Percentiles rank a stretch among this genome's conserved stretches.
phyloP scores from a whole-genome alignment of 1,284 basidiomycete genomes.

The Meripilus lineatus region DNA sequence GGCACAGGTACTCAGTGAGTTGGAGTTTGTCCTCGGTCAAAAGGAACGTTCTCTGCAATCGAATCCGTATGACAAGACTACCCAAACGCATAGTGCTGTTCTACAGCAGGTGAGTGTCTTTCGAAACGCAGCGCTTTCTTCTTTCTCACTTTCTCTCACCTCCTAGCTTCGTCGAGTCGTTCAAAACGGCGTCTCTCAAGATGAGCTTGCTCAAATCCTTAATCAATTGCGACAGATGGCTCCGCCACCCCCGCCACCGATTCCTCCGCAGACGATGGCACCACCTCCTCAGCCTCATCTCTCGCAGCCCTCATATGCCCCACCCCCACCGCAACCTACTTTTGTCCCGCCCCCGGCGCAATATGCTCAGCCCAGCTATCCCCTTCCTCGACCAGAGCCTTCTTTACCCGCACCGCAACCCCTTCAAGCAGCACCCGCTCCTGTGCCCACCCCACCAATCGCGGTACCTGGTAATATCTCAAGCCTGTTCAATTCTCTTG shows the following conservation, averaged over 20 bases:
- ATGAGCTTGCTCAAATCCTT: slow-evolving; percentile 78
- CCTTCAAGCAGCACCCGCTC: slow-evolving; percentile 15
- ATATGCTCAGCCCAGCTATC: neutral
- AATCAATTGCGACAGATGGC: slow-evolving; percentile 68
- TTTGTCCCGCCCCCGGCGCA: slow-evolving; percentile 4
- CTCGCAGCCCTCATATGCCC: slow-evolving; percentile 13
- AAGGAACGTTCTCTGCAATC: slow-evolving; percentile 63
- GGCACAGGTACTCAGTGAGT: slow-evolving; percentile 73
- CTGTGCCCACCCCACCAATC: slow-evolving; percentile 23
- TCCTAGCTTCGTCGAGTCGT: slow-evolving; percentile 73
- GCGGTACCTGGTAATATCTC: slow-evolving; percentile 41
- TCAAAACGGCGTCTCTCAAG: slow-evolving; percentile 73
- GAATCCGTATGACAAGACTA: slow-evolving; percentile 61
- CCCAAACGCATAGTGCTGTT: slow-evolving; percentile 64
- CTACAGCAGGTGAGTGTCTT: slow-evolving; percentile 61
- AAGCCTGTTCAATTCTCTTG: slow-evolving; percentile 57
- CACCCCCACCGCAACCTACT: slow-evolving; percentile 6
- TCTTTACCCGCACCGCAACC: slow-evolving; percentile 17
- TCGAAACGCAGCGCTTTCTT: neutral
- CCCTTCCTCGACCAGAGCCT: slow-evolving; percentile 25
- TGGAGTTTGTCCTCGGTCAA: slow-evolving; percentile 73
- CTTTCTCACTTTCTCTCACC: slow-evolving; percentile 10
- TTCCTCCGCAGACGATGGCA: slow-evolving; percentile 10
- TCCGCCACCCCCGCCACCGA: slow-evolving; percentile 38
- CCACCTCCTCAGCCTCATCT: slow-evolving; percentile 5